Evolutionary conservation across 495 filamentous ascomycete genomes (phyloP).

Genomic region (Hyaloscypha hepaticicola): DNA sequence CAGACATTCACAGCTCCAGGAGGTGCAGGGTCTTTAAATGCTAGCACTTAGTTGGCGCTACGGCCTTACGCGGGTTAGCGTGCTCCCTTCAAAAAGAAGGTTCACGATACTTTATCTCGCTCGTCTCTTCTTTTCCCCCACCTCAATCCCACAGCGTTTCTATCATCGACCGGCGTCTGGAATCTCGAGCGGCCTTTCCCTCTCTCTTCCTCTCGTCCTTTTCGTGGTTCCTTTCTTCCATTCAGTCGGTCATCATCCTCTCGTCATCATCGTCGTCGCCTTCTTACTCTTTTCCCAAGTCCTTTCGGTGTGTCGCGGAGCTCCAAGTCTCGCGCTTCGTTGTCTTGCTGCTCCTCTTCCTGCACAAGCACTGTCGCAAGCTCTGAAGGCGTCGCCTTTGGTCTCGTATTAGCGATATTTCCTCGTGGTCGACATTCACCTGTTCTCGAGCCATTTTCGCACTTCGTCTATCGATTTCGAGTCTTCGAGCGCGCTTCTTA

Average conservation of each 20-base stretch:
- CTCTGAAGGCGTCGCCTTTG: constrained; percentile 13
- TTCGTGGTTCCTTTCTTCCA: constrained; percentile 40
- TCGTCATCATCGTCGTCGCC: constrained; percentile 19
- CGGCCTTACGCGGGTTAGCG: not conserved
- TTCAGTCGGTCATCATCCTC: constrained; percentile 31
- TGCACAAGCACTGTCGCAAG: constrained; percentile 24
- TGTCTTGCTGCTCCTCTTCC: constrained; percentile 29
- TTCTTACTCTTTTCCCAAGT: constrained; percentile 26
- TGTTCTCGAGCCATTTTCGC: constrained; percentile 26
- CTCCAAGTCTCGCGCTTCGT: constrained; percentile 25
- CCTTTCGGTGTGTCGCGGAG: constrained; percentile 23
- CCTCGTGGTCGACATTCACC: constrained; percentile 20
- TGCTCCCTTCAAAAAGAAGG: no score
- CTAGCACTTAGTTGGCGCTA: not conserved
- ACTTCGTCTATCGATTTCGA: constrained; percentile 20
- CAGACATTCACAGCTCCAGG: not conserved
- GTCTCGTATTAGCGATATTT: constrained; percentile 27
- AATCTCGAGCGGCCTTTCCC: constrained; percentile 46
- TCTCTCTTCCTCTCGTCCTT: constrained; percentile 51
- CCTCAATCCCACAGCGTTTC: constrained; percentile 34
- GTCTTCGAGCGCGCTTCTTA: constrained; percentile 27
- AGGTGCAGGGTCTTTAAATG: not conserved
- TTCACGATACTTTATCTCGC: constrained; percentile 12
- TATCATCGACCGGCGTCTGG: constrained; percentile 39
- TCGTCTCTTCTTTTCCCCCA: constrained; percentile 34